Conservation (phyloP, 306 rosid species). For the Oxytropis ochrocephala region DNA sequence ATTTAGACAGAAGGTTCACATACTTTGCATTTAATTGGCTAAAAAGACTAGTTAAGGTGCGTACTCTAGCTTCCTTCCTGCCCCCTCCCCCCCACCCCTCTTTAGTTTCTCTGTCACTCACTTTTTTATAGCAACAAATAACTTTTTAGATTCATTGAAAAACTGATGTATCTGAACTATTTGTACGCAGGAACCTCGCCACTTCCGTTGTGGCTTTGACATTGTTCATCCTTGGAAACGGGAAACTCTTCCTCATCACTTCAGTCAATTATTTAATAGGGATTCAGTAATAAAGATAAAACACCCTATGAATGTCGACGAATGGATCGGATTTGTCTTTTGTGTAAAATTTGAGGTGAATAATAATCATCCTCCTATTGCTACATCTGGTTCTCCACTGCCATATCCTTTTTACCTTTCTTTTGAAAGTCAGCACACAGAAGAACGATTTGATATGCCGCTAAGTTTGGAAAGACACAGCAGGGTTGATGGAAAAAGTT, state of each 20-base stretch:
- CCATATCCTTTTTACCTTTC: neutral
- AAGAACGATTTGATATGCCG: neutral
- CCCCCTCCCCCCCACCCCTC: too few species aligned
- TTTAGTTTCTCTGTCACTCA: neutral
- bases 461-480: neutral
- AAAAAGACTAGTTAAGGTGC: neutral
- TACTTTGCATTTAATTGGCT: neutral
- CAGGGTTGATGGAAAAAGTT: neutral
- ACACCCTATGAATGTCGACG: neutral
- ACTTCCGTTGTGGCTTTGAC: conserved; percentile 9
- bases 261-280: neutral
- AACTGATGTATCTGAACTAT: too few species aligned
- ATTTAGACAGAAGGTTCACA: too few species aligned
- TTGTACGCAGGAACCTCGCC: neutral
- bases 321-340: neutral
- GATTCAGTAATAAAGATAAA: neutral
- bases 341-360: neutral
- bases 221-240: neutral
- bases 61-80: too few species aligned
- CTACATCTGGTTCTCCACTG: neutral
- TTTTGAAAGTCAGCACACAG: conserved; percentile 5
- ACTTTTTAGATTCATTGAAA: too few species aligned
- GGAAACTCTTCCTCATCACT: neutral
- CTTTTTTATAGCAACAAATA: neutral
- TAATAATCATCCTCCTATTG: too few species aligned